Base-by-base conservation (phyloP, 2,329 filamentous ascomycete genomes). In the Monosporascus sp. region DNA sequence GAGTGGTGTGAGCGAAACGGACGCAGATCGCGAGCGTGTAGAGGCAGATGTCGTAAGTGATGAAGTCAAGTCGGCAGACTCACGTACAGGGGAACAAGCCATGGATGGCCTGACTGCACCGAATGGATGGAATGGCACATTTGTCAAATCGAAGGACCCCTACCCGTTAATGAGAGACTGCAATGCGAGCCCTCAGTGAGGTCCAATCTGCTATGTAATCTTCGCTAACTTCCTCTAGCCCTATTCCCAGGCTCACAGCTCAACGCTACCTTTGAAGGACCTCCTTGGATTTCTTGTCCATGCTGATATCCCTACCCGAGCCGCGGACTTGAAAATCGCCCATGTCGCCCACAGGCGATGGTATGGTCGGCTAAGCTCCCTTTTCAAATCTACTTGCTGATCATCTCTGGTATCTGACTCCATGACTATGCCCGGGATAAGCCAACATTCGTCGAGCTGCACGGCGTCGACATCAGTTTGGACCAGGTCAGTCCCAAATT, bases 401-500 rank as follows among this genome's bases (percentile, higher is more conserved):
- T 7, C 9, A 22, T 8, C 24, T 31, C 46, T 37, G 57, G 55
- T 7, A 55, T 57, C 19, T 59, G 55, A 55, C 50, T 57, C 7
- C 48, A 50, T 8, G 53, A 59, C 41, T 27, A 52, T 7, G 49
- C 53, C 0, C 20, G 41, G 14, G 41, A 43, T 22, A 46, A 37
- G 24, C 55, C 52, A 3, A 5, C 19, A 2, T 50, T 52, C 1
- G 35, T 27, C 38, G 54, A 58, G 44, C 24, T 58, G n/a, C 52
- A 58, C 40, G 54, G 58, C 19, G 56, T 60, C 16, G 58, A 60
- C 16, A 55, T 59, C 31, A 56, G 51, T 47, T 37, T 58, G n/a
- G 58, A 60, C 48, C 57, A 60, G 37, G 50, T 52, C 38, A 44
- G 52, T 9, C 57, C 52, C 14, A 51, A 43, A n/a, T 19, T 47